These are phyloP conservation scores for Ophiognomonia clavigignenti-juglandacearum DNA, from an alignment of 2,329 filamentous ascomycete species.

Conservation along the genomic window DNA sequence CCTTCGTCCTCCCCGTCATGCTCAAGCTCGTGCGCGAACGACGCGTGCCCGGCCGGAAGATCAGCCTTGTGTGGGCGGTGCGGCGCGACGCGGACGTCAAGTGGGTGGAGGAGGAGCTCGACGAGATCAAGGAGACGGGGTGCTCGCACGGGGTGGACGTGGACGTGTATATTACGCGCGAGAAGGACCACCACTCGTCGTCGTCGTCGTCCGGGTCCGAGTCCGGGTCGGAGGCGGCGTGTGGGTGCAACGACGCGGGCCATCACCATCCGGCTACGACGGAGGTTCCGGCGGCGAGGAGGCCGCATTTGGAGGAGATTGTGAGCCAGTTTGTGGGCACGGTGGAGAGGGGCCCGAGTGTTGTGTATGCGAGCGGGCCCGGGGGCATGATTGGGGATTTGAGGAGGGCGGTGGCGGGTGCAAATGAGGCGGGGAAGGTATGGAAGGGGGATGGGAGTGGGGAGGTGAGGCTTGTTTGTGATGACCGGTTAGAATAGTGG, in stretches of 20 bases:
- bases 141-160: slow-evolving; percentile 40
- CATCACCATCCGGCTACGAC: slow-evolving; percentile 18
- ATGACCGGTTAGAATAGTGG: slow-evolving; percentile 51
- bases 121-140: slow-evolving; percentile 36
- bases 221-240: slow-evolving; percentile 17
- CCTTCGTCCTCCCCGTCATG: slow-evolving; percentile 49
- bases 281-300: slow-evolving; percentile 24
- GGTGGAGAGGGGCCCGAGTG: slow-evolving; percentile 43
- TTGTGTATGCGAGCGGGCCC: slow-evolving; percentile 58
- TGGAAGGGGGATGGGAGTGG: slow-evolving; percentile 53
- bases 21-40: slow-evolving; percentile 30
- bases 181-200: slow-evolving; percentile 26
- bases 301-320: slow-evolving; percentile 41
- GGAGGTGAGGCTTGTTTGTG: slow-evolving; percentile 53
- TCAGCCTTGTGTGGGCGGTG: slow-evolving; percentile 64
- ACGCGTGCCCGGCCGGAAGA: slow-evolving; percentile 31
- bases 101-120: slow-evolving; percentile 56
- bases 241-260: slow-evolving; percentile 15
- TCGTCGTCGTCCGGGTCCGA: slow-evolving; percentile 17
- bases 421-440: slow-evolving; percentile 48
- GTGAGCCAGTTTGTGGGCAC: slow-evolving; percentile 43
- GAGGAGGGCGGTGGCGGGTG: slow-evolving; percentile 45
- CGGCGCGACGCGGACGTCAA: slow-evolving; percentile 47
- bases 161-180: slow-evolving; percentile 56
- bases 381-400: slow-evolving; percentile 55